Evolutionary conservation across 352 stramenopile genomes (phyloP).

Genomic region (Globisporangium perplexum): DNA sequence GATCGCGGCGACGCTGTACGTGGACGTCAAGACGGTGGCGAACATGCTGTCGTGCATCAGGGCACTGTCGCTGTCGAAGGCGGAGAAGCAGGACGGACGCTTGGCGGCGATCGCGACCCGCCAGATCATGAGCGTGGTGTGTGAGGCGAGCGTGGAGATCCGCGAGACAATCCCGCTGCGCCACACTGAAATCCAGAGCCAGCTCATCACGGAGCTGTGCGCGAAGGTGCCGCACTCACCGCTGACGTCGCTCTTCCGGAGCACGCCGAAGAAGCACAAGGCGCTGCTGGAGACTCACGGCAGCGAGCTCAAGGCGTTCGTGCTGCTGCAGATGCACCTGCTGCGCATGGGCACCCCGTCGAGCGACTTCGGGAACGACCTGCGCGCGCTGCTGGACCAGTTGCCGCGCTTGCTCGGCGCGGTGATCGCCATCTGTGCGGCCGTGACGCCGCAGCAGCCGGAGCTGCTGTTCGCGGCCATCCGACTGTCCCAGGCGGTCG

Average conservation of each 20-base stretch:
- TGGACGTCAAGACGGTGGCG: slow-evolving; percentile 89
- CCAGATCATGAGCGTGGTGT: slow-evolving; percentile 46
- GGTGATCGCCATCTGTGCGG: slow-evolving; percentile 84
- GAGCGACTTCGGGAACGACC: slow-evolving; percentile 97
- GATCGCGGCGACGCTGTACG: slow-evolving; percentile 95
- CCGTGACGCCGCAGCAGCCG: slow-evolving; percentile 43
- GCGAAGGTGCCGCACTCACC: slow-evolving; percentile 55
- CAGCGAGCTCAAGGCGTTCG: slow-evolving; percentile 79
- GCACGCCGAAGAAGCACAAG: slow-evolving; percentile 41
- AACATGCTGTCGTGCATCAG: slow-evolving; percentile 52
- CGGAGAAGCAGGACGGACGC: slow-evolving; percentile 6
- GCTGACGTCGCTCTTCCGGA: slow-evolving; percentile 43
- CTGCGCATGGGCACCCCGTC: slow-evolving; percentile 92
- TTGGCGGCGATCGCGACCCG: slow-evolving; percentile 16
- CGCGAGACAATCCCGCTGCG: slow-evolving; percentile 92
- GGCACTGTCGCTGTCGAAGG: slow-evolving; percentile 12
- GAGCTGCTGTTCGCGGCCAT: slow-evolving; percentile 49
- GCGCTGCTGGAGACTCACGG: slow-evolving; percentile 66
- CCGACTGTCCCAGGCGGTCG: slow-evolving; percentile 46
- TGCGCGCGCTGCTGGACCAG: slow-evolving; percentile 95
- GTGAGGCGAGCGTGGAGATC: slow-evolving; percentile 88
- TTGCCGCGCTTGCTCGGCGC: slow-evolving; percentile 93
- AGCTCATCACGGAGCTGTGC: slow-evolving; percentile 47
- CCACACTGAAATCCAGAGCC: slow-evolving; percentile 96
- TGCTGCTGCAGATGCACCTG: slow-evolving; percentile 95